Conservation (phyloP, 2,329 filamentous ascomycete species). For the Colletotrichum tanaceti region DNA sequence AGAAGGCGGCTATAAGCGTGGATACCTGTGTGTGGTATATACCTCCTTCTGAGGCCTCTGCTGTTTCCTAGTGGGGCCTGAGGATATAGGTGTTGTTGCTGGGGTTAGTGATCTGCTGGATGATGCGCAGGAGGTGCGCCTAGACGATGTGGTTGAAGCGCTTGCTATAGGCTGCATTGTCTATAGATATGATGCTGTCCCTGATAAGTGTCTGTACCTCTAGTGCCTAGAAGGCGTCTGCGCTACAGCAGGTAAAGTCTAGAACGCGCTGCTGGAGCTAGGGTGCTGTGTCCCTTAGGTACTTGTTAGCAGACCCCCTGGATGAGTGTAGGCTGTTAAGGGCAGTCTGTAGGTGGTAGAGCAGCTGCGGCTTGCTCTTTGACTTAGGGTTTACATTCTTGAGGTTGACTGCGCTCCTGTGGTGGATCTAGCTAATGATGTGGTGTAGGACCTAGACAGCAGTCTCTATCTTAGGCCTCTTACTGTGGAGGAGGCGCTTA, state of each 20-base stretch:
- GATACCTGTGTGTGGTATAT: neutral
- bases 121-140: neutral
- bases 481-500: too few relatives aligned
- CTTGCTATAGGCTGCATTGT: neutral
- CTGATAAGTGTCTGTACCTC: too few relatives aligned
- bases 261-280: neutral
- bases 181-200: neutral
- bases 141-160: neutral
- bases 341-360: neutral
- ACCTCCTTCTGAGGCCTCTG: too few relatives aligned
- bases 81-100: too few relatives aligned
- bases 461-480: too few relatives aligned
- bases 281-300: neutral
- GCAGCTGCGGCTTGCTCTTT: slow-evolving; percentile 3
- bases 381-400: neutral
- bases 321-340: neutral
- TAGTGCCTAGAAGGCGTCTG: too few relatives aligned
- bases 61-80: too few relatives aligned
- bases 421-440: neutral
- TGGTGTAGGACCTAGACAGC: neutral
- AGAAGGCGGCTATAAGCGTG: neutral
- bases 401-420: neutral
- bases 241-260: neutral
- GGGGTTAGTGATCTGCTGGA: too few relatives aligned
- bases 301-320: neutral